phyloP scores from a whole-genome alignment of 2,329 filamentous ascomycete genomes.

The Trichophyton schoenleinii region DNA sequence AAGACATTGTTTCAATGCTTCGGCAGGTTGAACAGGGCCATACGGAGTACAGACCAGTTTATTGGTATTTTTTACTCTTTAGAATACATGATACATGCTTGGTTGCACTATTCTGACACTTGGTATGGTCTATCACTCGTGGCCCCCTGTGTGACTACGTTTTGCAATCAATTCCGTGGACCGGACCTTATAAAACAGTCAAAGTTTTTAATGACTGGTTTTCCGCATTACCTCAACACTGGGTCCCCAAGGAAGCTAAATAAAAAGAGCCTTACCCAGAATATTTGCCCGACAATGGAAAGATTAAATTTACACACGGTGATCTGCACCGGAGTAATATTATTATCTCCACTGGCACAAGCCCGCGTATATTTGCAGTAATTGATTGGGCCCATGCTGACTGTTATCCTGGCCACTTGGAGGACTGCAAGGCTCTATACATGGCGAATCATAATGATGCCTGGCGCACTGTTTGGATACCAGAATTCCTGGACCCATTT shows the following conservation, averaged over 20 bases:
- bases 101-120: neutral
- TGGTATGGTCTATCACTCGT: constrained; percentile 15
- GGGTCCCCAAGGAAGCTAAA: constrained; percentile 9
- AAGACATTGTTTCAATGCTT: constrained; percentile 12
- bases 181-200: constrained; percentile 16
- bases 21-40: constrained; percentile 15
- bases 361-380: constrained; percentile 16
- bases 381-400: constrained; percentile 24
- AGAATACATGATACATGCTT: too few species aligned
- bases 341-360: constrained; percentile 15
- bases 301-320: constrained; percentile 24
- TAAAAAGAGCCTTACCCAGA: constrained; percentile 14
- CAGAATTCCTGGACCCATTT: constrained; percentile 11
- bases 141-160: constrained; percentile 14
- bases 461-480: constrained; percentile 15
- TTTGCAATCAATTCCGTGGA: constrained; percentile 12
- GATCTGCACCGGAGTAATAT: constrained; percentile 24
- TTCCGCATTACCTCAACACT: constrained; percentile 12
- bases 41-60: constrained; percentile 15
- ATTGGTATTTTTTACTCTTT: constrained; percentile 14
- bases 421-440: constrained; percentile 23
- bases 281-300: constrained; percentile 18
- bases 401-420: constrained; percentile 26
- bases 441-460: constrained; percentile 14
- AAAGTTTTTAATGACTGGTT: constrained; percentile 21